Evolutionary conservation across 192 early-diverging fungal species (phyloP).

Genomic region (Umbelopsis vinacea): DNA sequence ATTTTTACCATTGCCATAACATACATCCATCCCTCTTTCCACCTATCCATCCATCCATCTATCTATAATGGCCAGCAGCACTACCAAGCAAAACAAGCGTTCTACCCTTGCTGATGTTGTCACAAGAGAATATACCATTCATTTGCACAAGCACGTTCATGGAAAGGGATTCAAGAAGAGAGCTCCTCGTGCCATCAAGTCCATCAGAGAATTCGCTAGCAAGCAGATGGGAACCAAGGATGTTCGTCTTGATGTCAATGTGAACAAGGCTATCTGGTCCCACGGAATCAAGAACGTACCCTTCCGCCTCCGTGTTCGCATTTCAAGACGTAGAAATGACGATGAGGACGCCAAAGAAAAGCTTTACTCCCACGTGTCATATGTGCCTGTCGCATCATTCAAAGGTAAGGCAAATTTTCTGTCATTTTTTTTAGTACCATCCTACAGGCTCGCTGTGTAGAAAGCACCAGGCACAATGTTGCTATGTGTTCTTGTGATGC

Average conservation of each 20-base stretch:
- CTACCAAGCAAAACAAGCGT: conserved; percentile 63
- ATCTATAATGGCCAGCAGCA: conserved; percentile 72
- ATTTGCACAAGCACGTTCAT: conserved; percentile 94
- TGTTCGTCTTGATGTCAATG: conserved; percentile 91
- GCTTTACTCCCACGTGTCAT: conserved; percentile 95
- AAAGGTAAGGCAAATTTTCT: conserved; percentile 67
- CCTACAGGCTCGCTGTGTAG: conserved; percentile 14
- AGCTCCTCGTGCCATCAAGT: conserved; percentile 94
- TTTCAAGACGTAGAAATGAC: conserved; percentile 97
- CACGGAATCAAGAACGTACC: conserved; percentile 93
- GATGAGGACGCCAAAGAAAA: conserved; percentile 96
- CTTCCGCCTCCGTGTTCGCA: conserved; percentile 94
- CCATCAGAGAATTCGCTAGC: conserved; percentile 87
- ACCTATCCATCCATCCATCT: conserved; percentile 7
- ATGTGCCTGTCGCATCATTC: conserved; percentile 86
- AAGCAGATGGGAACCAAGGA: conserved; percentile 96
- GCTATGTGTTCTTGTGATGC: too few species aligned
- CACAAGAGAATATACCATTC: conserved; percentile 98
- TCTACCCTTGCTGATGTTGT: conserved; percentile 88
- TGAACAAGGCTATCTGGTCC: conserved; percentile 97
- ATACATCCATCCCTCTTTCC: not conserved
- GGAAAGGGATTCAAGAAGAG: conserved; percentile 95
- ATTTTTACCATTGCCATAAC: too few species aligned
- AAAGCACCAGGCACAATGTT: not conserved
- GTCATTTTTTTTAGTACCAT: not conserved